Evolutionary conservation across 2,329 filamentous ascomycete species (phyloP), one percentile per base, ranked within the genome.

Genomic region (Aspergillus hortae): DNA sequence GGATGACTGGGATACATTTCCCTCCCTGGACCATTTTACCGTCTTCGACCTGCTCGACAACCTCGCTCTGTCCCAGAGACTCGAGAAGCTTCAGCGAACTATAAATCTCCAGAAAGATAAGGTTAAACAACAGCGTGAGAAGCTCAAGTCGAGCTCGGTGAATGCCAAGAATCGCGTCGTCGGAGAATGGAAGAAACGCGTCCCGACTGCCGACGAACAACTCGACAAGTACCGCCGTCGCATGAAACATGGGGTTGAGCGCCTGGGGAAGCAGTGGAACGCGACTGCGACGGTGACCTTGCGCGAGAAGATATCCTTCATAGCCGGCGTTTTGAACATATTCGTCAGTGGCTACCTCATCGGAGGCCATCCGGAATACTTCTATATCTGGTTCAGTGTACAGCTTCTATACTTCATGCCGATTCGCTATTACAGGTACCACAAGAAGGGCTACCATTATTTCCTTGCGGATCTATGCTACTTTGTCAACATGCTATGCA

Each of bases 401-500:
- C 92, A 96, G 72, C 80, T 96, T 40, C 70, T 89, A 55, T 97
- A 96, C 74, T 97, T 96, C 72, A 96, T 97, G 92, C 94, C 94
- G 11, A 89, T 99, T 60, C 88, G 94, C 45, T 92, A 84, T 74
- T 94, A 91, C 75, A 89, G 88, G 52, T 99, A 99, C 72, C 90
- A 90, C 67, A 85, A 86, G 63, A 89, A 88, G 52, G 94, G 92
- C 51, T 96, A 95, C 66, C 92, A 96, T 73, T 99, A 99, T 75
- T 97, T 99, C 73, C 78, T 97, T 25, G 92, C 92, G 35, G 94
- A 99, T 72, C 84, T 99, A 43, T 99, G 94, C 77, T 99, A 99
- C 75, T 99, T 97, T 66, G 91, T 95, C 80, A 99, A 99, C 72
- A 75, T 96, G 32, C 80, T 99, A 49, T 77, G 89, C 30, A 78